Evolutionary conservation across 2,329 filamentous ascomycete genomes (phyloP).

Genomic region (Nothomitra cinnamomea): DNA sequence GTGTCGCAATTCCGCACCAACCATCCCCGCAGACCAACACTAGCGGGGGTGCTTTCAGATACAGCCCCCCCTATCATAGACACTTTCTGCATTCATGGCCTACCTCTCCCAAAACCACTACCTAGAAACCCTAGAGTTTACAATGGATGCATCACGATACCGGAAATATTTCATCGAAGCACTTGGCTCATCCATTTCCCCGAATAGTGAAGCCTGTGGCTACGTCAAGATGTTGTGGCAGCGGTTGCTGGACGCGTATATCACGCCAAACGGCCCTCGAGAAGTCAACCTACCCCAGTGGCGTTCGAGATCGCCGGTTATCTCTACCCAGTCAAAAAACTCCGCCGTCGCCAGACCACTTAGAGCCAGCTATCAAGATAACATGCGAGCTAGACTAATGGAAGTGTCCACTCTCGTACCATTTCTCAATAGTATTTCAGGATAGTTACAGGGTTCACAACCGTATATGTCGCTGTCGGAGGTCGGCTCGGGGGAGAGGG

Average conservation of each 20-base stretch:
- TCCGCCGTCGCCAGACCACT: conserved; percentile 55
- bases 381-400: conserved; percentile 95
- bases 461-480: conserved; percentile 23
- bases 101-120: conserved; percentile 96
- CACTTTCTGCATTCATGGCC: conserved; percentile 82
- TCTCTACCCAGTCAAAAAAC: conserved; percentile 37
- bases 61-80: conserved; percentile 76
- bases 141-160: conserved; percentile 82
- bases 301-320: conserved; percentile 68
- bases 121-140: conserved; percentile 90
- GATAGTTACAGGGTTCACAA: conserved; percentile 25
- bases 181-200: conserved; percentile 30
- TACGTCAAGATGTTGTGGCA: conserved; percentile 73
- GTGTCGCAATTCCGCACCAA: conserved; percentile 32
- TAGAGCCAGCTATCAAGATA: conserved; percentile 71
- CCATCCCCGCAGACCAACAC: conserved; percentile 47
- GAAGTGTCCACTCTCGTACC: conserved; percentile 89
- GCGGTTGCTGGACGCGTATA: conserved; percentile 77
- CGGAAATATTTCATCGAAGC: conserved; percentile 46
- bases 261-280: conserved; percentile 64
- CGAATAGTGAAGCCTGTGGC: conserved; percentile 40
- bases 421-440: conserved; percentile 55
- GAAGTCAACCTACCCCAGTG: conserved; percentile 82
- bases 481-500: conserved; percentile 24
- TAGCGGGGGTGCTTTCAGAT: conserved; percentile 79